These are phyloP conservation scores for Epithele typhae DNA, from an alignment of 768 basidiomycete species.

Conservation along the genomic window DNA sequence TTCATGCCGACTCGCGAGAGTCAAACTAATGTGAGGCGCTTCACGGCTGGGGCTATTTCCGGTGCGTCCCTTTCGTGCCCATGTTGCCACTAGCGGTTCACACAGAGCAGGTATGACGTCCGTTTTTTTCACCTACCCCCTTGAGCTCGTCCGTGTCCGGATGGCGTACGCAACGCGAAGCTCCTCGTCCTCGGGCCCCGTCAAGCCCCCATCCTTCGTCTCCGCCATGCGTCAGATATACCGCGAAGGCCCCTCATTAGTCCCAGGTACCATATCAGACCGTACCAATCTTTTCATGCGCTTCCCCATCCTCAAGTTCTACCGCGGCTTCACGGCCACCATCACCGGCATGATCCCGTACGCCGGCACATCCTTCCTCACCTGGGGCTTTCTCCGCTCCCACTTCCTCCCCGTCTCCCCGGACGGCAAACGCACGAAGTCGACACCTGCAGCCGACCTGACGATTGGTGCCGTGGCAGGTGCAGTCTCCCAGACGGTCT, in stretches of 20 bases:
- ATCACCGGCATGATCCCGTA: slow-evolving; percentile 92
- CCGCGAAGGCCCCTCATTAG: slow-evolving; percentile 45
- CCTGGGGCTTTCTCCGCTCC: slow-evolving; percentile 77
- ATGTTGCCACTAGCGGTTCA: neutral
- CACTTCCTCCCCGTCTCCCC: slow-evolving; percentile 46
- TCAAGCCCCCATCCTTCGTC: slow-evolving; percentile 45
- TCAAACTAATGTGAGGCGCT: slow-evolving; percentile 77
- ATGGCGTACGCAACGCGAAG: slow-evolving; percentile 78
- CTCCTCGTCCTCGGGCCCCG: slow-evolving; percentile 7
- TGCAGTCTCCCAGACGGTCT: slow-evolving; percentile 78
- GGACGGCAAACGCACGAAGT: slow-evolving; percentile 31
- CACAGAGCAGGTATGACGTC: slow-evolving; percentile 66
- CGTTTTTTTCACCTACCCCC: slow-evolving; percentile 90
- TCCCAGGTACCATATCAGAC: slow-evolving; percentile 17
- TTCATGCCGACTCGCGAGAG: slow-evolving; percentile 80
- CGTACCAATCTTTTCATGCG: slow-evolving; percentile 43
- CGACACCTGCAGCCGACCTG: slow-evolving; percentile 60
- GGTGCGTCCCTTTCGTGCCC: slow-evolving; percentile 43
- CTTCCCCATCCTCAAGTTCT: slow-evolving; percentile 84
- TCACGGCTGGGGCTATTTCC: slow-evolving; percentile 82
- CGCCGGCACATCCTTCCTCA: slow-evolving; percentile 90
- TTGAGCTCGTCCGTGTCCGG: slow-evolving; percentile 93
- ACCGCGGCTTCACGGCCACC: slow-evolving; percentile 95
- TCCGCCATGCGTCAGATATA: slow-evolving; percentile 64
- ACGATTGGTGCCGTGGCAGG: slow-evolving; percentile 84